Evolutionary conservation across 192 early-diverging fungal genomes (phyloP).

Genomic region (Phycomyces blakesleeanus): DNA sequence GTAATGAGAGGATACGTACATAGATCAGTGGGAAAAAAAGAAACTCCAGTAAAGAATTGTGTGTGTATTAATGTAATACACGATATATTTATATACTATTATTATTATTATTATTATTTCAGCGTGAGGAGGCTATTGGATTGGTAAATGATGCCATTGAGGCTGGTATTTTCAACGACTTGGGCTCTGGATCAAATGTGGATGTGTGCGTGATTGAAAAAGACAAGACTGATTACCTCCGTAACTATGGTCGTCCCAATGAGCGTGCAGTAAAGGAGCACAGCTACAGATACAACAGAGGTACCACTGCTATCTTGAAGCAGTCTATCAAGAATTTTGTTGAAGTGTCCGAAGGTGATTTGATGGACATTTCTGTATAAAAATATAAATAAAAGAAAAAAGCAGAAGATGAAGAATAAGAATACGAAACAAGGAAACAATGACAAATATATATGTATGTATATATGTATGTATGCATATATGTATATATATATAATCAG

Average conservation of each 20-base stretch:
- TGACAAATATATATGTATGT: no score
- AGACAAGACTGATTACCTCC: conserved; percentile 76
- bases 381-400: background rate
- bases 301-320: conserved; percentile 60
- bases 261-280: conserved; percentile 82
- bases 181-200: conserved; percentile 96
- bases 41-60: no score
- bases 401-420: background rate
- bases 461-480: no score
- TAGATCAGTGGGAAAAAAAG: no score
- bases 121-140: conserved; percentile 86
- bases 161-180: conserved; percentile 98
- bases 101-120: no score
- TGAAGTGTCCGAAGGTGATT: conserved; percentile 60
- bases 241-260: conserved; percentile 86
- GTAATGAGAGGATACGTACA: no score
- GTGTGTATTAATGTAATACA: background rate
- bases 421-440: no score
- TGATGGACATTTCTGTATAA: conserved; percentile 54
- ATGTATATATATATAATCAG: no score
- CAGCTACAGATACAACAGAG: conserved; percentile 66
- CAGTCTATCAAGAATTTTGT: conserved; percentile 50
- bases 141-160: conserved; percentile 92
- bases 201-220: conserved; percentile 91
- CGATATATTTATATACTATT: conserved; percentile 7